Percentiles rank a stretch among this genome's conserved stretches.
Conservation (phyloP, 1,284 basidiomycete species). For the Calocybe gambosa region DNA sequence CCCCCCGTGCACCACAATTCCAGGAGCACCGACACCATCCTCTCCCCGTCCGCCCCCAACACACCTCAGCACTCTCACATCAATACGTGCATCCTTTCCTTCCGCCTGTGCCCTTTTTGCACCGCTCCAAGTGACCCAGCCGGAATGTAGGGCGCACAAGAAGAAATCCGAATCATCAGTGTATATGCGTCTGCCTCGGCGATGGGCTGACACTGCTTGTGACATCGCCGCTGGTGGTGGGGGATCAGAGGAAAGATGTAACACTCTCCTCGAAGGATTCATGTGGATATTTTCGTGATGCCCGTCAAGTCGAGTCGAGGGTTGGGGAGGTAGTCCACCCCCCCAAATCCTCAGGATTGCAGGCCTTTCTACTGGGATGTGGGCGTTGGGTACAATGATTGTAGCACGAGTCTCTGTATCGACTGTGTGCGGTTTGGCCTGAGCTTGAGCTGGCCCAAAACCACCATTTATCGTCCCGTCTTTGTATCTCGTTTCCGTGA, state of each 20-base stretch:
- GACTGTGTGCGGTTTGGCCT: conserved; percentile 18
- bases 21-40: conserved; percentile 16
- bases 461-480: conserved; percentile 4
- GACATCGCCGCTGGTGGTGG: neutral
- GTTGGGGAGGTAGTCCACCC: conserved; percentile 40
- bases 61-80: conserved; percentile 45
- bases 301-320: neutral
- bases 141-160: conserved; percentile 68
- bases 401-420: conserved; percentile 53
- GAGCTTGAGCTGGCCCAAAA: neutral
- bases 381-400: conserved; percentile 52
- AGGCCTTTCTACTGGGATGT: conserved; percentile 48
- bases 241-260: neutral
- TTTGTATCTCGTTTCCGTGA: neutral
- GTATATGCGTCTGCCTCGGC: conserved; percentile 41
- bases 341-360: conserved; percentile 57
- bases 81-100: conserved; percentile 50
- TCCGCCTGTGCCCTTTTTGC: conserved; percentile 42
- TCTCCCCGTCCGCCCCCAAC: conserved; percentile 28
- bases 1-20: conserved; percentile 15
- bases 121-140: conserved; percentile 56
- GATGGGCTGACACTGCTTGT: neutral
- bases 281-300: neutral
- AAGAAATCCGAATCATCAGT: conserved; percentile 73
- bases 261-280: neutral